A percentile compares a stretch with the other conserved stretches of the same genome.
phyloP scores from a whole-genome alignment of 2,329 filamentous ascomycete genomes.

The Aspergillus hiratsukae region DNA sequence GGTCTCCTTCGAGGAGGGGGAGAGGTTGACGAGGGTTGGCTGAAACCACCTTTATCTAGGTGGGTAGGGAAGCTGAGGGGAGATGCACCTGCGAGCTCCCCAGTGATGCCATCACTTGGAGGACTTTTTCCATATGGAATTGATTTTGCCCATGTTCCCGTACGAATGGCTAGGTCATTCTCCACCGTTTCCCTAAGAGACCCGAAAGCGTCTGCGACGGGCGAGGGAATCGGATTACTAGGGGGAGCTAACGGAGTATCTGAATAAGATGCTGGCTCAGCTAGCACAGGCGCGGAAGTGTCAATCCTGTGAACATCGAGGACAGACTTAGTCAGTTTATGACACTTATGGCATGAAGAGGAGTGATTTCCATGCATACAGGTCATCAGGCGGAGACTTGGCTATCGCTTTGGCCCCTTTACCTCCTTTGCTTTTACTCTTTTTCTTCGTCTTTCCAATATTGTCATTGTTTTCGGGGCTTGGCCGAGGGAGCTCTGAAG shows the following conservation, averaged over 20 bases:
- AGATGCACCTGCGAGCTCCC: constrained; percentile 32
- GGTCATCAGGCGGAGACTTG: constrained; percentile 30
- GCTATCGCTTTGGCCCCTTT: constrained; percentile 30
- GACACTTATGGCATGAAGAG: constrained; percentile 6
- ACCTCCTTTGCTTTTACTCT: constrained; percentile 34
- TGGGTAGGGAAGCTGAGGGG: constrained; percentile 38
- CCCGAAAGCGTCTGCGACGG: constrained; percentile 36
- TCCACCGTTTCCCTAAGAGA: constrained; percentile 28
- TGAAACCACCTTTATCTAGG: constrained; percentile 37
- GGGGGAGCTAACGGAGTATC: constrained; percentile 22
- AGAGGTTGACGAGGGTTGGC: constrained; percentile 41
- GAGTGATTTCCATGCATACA: constrained; percentile 25
- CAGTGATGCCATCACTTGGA: constrained; percentile 35
- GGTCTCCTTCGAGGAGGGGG: constrained; percentile 40
- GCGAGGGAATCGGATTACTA: constrained; percentile 27
- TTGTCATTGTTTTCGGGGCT: constrained; percentile 28
- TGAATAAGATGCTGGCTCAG: constrained; percentile 30
- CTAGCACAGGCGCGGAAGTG: constrained; percentile 20
- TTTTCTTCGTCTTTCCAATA: constrained; percentile 37
- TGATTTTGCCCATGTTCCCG: constrained; percentile 42
- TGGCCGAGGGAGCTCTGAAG: constrained; percentile 23
- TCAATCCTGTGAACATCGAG: constrained; percentile 20
- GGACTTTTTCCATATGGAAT: constrained; percentile 44
- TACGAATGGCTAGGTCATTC: constrained; percentile 33
- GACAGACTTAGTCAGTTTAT: background rate